phyloP scores from a whole-genome alignment of 495 filamentous ascomycete species.

The Aspergillus saccharolyticus region DNA sequence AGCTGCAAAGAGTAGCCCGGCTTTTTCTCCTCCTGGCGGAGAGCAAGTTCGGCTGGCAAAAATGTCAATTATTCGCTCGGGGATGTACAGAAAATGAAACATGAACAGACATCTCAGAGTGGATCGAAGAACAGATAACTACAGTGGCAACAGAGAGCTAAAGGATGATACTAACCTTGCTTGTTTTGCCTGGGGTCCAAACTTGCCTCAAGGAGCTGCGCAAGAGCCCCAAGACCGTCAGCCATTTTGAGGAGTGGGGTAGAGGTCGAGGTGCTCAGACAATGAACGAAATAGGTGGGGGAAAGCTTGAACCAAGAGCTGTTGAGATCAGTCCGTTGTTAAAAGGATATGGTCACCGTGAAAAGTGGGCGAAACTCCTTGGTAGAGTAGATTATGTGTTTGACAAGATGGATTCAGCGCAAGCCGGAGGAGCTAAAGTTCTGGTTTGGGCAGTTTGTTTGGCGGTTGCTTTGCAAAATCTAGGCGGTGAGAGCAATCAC shows the following conservation, averaged over 20 bases:
- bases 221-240: slow-evolving; percentile 63
- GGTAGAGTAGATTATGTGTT: not conserved
- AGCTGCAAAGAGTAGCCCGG: slow-evolving; percentile 82
- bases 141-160: slow-evolving; percentile 15
- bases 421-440: slow-evolving; percentile 19
- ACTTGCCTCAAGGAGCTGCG: slow-evolving; percentile 77
- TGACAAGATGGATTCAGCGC: slow-evolving; percentile 2
- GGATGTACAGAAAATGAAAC: not conserved
- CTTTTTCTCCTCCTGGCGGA: slow-evolving; percentile 70
- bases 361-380: slow-evolving; percentile 1
- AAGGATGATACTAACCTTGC: slow-evolving; percentile 59
- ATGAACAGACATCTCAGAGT: too few species aligned
- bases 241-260: slow-evolving; percentile 58
- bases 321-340: not conserved
- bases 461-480: slow-evolving; percentile 25
- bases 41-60: slow-evolving; percentile 66
- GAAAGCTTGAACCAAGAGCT: not conserved
- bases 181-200: slow-evolving; percentile 80
- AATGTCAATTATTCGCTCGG: not conserved
- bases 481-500: slow-evolving; percentile 22
- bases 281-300: slow-evolving; percentile 4
- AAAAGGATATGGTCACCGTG: not conserved
- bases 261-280: slow-evolving; percentile 7
- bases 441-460: slow-evolving; percentile 35
- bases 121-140: not conserved